phyloP scores from a whole-genome alignment of 2,329 filamentous ascomycete genomes.

The Leptographium wingfieldii region DNA sequence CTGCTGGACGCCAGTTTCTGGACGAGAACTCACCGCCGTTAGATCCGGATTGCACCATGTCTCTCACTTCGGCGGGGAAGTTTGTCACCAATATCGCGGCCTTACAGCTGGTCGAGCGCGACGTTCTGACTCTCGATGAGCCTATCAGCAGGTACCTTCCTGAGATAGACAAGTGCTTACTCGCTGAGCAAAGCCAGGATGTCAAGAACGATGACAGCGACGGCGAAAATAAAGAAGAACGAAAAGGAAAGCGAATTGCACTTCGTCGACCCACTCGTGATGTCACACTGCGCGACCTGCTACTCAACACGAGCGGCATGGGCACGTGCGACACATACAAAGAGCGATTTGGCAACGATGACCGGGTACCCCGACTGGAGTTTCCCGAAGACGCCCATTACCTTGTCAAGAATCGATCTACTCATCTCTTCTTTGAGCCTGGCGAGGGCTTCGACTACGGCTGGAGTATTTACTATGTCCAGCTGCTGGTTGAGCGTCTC shows the following conservation, averaged over 20 bases:
- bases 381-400: not conserved
- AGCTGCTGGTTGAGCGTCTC: slow-evolving; percentile 6
- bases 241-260: not conserved
- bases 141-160: slow-evolving; percentile 2
- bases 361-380: not conserved
- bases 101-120: slow-evolving; percentile 6
- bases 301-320: not conserved
- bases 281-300: not conserved
- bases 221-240: not conserved
- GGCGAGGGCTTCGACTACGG: slow-evolving; percentile 5
- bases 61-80: slow-evolving; percentile 4
- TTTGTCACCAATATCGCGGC: slow-evolving; percentile 6
- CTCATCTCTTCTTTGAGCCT: slow-evolving; percentile 6
- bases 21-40: not conserved
- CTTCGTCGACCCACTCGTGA: not conserved
- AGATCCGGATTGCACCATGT: slow-evolving; percentile 5
- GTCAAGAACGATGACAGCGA: not conserved
- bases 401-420: not conserved
- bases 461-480: slow-evolving; percentile 5
- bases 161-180: slow-evolving; percentile 2
- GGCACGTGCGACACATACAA: not conserved
- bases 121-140: slow-evolving; percentile 2
- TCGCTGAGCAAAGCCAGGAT: not conserved
- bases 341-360: not conserved
- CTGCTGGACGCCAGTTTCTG: slow-evolving; percentile 2